Base-by-base conservation (phyloP, 1,284 basidiomycete species). In the Cerioporus squamosus region DNA sequence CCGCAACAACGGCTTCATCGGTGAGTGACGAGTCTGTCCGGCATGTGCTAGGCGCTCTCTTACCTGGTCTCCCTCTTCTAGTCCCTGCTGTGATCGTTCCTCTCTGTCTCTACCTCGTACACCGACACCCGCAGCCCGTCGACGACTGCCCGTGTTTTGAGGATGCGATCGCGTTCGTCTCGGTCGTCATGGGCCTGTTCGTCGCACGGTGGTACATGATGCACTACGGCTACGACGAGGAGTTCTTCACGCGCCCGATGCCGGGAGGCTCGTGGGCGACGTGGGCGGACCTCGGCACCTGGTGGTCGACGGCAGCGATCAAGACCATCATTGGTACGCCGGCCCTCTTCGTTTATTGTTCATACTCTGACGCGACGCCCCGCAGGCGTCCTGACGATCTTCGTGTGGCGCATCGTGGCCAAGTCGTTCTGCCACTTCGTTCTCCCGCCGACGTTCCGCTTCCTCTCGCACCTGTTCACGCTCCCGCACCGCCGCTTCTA, bases 71-170 rank as follows among this genome's bases (percentile, higher is more conserved):
- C 14, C 29, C 33, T 36, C 33, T 36, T 36, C 33, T 36, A 82
- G 92, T 94, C 5, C 94, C 95, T 1, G 64, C 86, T 6, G 79
- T 87, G 20, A 74, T 89, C 29, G 78, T 94, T 14, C 84, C 89
- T 0, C 66, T 90, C 26, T 82, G 86, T 52, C 78, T 96, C 9
- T 76, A 93, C 2, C 76, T 93, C 44, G 90, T 97, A 5, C 90
- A 95, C 70, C 83, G 90, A 62, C 96, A 98, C 71, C 95, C 96
- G 0, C 91, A 95, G 68, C 93, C 94, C 0, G 88, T 97, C 1
- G 95, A 98, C 60, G 94, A 97, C 70, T 98, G 97, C 69, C 97
- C 97, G 0, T 98, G 97, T 75, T 99, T 98, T 73, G 97, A 98
- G 73, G 97, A 99, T 69, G 94, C 95, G 5, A 97, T 98, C 54